Base-by-base conservation (phyloP, 345 rosid genomes). In the Moricandia moricandioides region DNA sequence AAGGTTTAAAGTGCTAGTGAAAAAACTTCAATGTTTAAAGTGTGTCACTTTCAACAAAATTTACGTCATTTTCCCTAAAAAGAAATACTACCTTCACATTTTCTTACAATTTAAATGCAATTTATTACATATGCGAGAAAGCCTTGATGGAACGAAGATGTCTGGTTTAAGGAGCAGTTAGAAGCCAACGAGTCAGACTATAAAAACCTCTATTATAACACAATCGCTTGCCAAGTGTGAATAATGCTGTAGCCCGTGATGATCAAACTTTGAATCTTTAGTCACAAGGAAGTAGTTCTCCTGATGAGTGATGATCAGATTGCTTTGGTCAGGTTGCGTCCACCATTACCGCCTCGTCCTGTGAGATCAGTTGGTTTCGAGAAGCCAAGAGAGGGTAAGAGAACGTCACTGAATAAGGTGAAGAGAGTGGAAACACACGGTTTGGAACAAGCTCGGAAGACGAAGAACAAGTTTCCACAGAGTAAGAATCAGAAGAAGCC, bases 401-500 rank as follows among this genome's bases (percentile, higher is more conserved):
- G 49, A 35, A 52, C 8, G 43, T 68, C 78, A 54, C 56, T 34
- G 24, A 69, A 77, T 21, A 21, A 21, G 24, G 24, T 2, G 76
- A 65, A 0, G 56, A 3, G 29, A 30, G 29, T 71, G 65, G 12
- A 31, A 14, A 39, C 34, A 17, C 79, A 5, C 59, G 17, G 7
- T 49, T 72, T 27, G 60, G 34, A 9, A 66, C 52, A 37, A 40
- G 58, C 29, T 72, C 24, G 1, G 84, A 82, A 59, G 67, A 70
- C 2, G 78, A 67, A 11, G 67, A 72, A 33, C 73, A 10, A 62
- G 72, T 21, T 54, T 67, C 58, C 8, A 16, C 16, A 18, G 77
- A 61, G 4, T 26, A 70, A 76, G 75, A 47, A 29, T 67, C 58
- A 6, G 80, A 57, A 12, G 58, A 59, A 40, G 40, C 40, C 35